Base-by-base conservation (phyloP, 1,284 basidiomycete genomes). In the Microstroma glucosiphilum region DNA sequence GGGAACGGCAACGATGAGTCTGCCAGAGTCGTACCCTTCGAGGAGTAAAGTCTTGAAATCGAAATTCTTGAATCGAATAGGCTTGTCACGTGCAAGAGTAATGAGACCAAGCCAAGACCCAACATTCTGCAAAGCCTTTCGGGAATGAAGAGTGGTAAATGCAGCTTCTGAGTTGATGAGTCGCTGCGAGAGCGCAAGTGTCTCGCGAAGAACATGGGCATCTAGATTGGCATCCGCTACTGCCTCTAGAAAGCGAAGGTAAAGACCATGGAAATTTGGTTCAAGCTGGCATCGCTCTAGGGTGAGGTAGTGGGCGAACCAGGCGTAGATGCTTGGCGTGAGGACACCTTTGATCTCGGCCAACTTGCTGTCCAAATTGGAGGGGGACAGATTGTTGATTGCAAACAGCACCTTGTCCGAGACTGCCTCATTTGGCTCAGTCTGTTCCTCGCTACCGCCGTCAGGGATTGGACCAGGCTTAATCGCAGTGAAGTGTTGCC, bases 291-390 rank as follows among this genome's bases (percentile, higher is more conserved):
- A 88, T 56, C 96, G 91, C 76, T 97, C 91, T 71, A 94, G 90
- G 26, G 98, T 92, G 53, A 99, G 85, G 80, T 98, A 98, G 78
- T 93, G 89, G 48, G 96, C 93, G 78, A 99, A 96, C 96, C 96
- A 99, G 62, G 89, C 69, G 59, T 69, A 71, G 17, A 73, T 58
- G 46, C 73, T 71, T 21, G 71, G 62, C n/a, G 64, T 66, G 56
- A 79, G 61, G 49, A 77, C 64, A 6, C 60, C 62, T 43, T 69
- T 64, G 3, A 72, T 72, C 15, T 72, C 69, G 40, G 64, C 62
- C 23, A 78, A 66, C 85, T 43, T 92, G 40, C 84, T 77, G 48
- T 93, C 91, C 69, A 96, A 91, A 79, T 98, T 98, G 80, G 84
- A 90, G 2, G 91, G 90, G 0, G 94, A 92, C 59, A 99, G 85